Percentiles rank a stretch among this genome's conserved stretches.
Evolutionary conservation across 129 eudicot genomes (phyloP).

Genomic region (Lonicera japonica): DNA sequence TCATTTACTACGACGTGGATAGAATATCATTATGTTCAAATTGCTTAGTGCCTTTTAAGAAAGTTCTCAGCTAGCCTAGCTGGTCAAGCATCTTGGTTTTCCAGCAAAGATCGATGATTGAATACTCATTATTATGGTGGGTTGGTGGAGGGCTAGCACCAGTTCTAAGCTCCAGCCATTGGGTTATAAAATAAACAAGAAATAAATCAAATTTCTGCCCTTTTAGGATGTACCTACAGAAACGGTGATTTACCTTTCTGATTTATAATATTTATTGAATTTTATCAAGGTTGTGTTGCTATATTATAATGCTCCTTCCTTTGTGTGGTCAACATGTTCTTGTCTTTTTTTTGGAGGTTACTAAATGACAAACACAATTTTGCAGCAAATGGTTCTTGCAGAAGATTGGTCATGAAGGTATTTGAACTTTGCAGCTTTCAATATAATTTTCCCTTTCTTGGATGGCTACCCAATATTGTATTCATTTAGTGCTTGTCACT

Average conservation of each 20-base stretch:
- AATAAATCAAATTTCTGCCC: background rate
- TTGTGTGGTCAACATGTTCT: conserved; percentile 6
- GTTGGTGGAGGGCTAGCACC: too few species aligned
- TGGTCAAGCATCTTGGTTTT: too few species aligned
- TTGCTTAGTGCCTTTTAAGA: too few species aligned
- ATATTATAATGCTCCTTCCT: background rate
- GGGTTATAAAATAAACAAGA: background rate
- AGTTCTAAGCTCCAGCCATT: background rate
- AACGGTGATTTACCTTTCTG: background rate
- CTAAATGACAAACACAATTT: conserved; percentile 6
- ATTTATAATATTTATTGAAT: background rate
- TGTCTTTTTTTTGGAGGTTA: conserved; percentile 10
- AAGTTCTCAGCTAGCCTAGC: too few species aligned
- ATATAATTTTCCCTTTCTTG: background rate
- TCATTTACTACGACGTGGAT: too few species aligned
- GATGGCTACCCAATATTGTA: conserved; percentile 4
- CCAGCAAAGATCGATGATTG: too few species aligned
- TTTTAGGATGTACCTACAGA: background rate
- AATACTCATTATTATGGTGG: too few species aligned
- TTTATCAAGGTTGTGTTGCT: background rate
- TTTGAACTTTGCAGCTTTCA: background rate
- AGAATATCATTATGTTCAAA: too few species aligned
- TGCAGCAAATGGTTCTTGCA: conserved; percentile 92
- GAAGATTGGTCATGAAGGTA: conserved; percentile 91
- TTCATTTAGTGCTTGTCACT: conserved; percentile 1